These are phyloP conservation scores for Lepidium aucheri DNA, from an alignment of 345 rosid species.

Conservation along the genomic window DNA sequence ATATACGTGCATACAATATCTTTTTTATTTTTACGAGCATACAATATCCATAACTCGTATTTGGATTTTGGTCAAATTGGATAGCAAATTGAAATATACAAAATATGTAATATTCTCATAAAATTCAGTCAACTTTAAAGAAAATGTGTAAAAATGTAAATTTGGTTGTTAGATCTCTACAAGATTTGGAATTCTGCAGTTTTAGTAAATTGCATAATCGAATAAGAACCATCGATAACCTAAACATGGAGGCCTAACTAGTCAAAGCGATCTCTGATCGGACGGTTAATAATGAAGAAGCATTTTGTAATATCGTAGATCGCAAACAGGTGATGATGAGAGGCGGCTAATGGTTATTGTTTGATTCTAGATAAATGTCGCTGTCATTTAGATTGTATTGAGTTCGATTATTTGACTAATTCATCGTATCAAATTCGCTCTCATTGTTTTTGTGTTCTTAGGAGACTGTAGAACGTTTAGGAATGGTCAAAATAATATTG, in stretches of 20 bases:
- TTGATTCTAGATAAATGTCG: conserved; percentile 9
- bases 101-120: neutral
- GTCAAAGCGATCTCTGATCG: neutral
- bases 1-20: neutral
- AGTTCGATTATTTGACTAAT: conserved; percentile 7
- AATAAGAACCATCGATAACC: neutral
- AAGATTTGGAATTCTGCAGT: neutral
- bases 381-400: neutral
- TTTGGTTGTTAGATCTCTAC: neutral
- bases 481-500: neutral
- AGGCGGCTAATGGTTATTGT: conserved; percentile 20
- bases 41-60: neutral
- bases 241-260: neutral
- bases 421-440: neutral
- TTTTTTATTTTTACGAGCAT: too few species aligned
- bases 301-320: neutral
- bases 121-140: too few species aligned
- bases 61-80: neutral
- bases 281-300: neutral
- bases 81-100: neutral
- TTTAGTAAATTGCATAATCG: neutral
- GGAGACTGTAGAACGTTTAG: too few species aligned
- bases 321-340: neutral
- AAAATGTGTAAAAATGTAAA: too few species aligned
- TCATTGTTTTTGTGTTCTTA: neutral